Evolutionary conservation across 208 protist species (phyloP).

Genomic region (Kentomonas sorsogonicus): DNA sequence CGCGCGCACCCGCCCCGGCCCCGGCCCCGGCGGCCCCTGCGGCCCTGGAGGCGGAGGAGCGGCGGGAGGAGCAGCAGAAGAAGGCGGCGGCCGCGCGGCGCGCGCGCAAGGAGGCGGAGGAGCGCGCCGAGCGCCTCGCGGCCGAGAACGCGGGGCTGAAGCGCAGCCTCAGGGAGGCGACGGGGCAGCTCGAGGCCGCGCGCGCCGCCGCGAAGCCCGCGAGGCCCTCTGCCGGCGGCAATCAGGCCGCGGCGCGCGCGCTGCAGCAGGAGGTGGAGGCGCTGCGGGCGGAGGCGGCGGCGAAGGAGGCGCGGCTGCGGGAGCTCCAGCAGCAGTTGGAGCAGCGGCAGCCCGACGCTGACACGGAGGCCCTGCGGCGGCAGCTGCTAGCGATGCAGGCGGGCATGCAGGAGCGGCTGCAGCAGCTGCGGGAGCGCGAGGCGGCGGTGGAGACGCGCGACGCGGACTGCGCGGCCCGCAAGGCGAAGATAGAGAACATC

Average conservation of each 20-base stretch:
- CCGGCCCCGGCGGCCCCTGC: too few relatives aligned
- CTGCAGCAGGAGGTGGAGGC: slow-evolving; percentile 18
- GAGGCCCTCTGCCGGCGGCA: not conserved
- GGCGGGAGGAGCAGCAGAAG: not conserved
- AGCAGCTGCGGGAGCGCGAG: not conserved
- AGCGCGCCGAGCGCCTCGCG: not conserved
- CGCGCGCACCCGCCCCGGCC: too few relatives aligned
- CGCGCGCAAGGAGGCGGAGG: not conserved
- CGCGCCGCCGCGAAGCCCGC: too few relatives aligned
- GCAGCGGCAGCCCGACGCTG: not conserved
- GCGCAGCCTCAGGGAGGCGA: too few relatives aligned
- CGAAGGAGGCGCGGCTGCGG: not conserved
- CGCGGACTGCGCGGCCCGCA: not conserved
- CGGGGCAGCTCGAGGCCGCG: too few relatives aligned
- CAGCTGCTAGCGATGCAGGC: not conserved
- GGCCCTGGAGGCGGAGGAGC: too few relatives aligned
- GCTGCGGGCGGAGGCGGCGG: slow-evolving; percentile 9
- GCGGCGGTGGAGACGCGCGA: slow-evolving; percentile 6
- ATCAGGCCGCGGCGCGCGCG: slow-evolving; percentile 8
- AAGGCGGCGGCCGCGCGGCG: not conserved
- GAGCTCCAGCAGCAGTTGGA: not conserved
- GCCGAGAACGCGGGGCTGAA: not conserved
- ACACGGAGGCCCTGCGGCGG: not conserved
- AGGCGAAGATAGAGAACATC: slow-evolving; percentile 13
- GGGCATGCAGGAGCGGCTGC: too few relatives aligned